Percentiles rank a stretch among this genome's conserved stretches.
Conservation (phyloP, 192 early-diverging fungal genomes). For the Mortierella claussenii region DNA sequence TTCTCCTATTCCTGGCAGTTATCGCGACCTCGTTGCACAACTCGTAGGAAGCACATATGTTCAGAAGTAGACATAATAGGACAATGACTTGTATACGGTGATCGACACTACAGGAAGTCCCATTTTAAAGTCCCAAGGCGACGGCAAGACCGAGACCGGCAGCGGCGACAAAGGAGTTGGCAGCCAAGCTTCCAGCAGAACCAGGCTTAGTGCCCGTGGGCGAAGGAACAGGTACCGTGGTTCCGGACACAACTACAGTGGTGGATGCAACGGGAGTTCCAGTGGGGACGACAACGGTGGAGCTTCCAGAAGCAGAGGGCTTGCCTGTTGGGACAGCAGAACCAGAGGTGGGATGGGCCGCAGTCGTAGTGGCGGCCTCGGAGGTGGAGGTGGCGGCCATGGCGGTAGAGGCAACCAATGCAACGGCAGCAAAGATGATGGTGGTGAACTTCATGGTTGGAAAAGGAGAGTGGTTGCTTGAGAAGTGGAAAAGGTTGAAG, state of each 20-base stretch:
- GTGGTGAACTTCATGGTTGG: conserved; percentile 20
- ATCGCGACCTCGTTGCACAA: too few species aligned
- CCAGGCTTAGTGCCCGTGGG: background rate
- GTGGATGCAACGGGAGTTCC: background rate
- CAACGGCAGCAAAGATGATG: conserved; percentile 17
- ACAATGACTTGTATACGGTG: too few species aligned
- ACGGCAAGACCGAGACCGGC: conserved; percentile 17
- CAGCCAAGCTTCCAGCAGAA: background rate
- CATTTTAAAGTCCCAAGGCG: conserved; percentile 19
- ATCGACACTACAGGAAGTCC: too few species aligned
- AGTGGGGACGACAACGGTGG: background rate
- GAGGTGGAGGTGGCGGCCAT: conserved; percentile 1
- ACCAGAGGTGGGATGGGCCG: background rate
- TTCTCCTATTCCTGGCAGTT: too few species aligned
- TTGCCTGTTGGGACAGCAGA: background rate
- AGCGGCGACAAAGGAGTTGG: conserved; percentile 18
- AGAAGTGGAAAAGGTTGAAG: background rate
- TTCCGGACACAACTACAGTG: background rate
- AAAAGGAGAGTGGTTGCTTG: background rate
- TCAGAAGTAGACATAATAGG: too few species aligned
- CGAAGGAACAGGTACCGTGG: background rate
- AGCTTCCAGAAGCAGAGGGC: background rate
- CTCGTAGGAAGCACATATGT: too few species aligned
- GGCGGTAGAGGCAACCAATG: conserved; percentile 4
- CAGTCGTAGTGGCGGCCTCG: background rate